These are phyloP conservation scores for Ustilago shanxiensis DNA, from an alignment of 1,284 basidiomycete species.

Conservation along the genomic window DNA sequence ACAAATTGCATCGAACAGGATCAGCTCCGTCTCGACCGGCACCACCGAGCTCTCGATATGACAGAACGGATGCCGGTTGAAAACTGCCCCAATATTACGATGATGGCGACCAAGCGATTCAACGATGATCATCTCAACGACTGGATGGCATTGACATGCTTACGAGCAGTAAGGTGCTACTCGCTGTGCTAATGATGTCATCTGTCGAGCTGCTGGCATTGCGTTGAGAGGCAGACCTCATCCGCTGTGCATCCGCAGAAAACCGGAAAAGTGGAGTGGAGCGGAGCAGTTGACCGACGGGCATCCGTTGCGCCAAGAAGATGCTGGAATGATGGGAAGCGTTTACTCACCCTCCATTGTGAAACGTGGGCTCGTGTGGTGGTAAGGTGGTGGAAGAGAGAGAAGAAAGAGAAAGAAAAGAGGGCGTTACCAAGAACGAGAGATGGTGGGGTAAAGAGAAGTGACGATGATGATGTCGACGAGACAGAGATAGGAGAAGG, in stretches of 20 bases:
- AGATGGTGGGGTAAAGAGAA: slow-evolving; percentile 30
- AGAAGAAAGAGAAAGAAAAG: slow-evolving; percentile 1
- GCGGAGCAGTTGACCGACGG: slow-evolving; percentile 1
- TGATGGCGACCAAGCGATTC: neutral
- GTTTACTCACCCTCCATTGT: slow-evolving; percentile 54
- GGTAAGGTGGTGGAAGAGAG: slow-evolving; percentile 12
- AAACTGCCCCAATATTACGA: neutral
- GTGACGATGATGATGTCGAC: slow-evolving; percentile 17
- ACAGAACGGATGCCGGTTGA: neutral
- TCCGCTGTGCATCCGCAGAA: neutral
- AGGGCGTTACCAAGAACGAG: slow-evolving; percentile 2
- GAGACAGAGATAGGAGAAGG: neutral
- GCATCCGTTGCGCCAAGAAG: slow-evolving; percentile 3
- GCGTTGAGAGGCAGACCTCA: neutral
- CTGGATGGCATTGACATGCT: neutral
- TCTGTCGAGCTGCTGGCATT: neutral
- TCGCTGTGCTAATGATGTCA: neutral
- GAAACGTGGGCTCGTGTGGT: slow-evolving; percentile 10
- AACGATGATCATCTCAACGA: neutral
- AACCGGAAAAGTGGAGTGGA: slow-evolving; percentile 10
- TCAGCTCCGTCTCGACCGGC: neutral
- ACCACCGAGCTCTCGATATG: neutral
- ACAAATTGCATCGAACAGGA: neutral
- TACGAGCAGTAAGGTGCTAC: neutral
- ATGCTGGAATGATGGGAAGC: neutral